These are phyloP conservation scores for Nothophytophthora sp. DNA, from an alignment of 352 stramenopile genomes.

Conservation along the genomic window DNA sequence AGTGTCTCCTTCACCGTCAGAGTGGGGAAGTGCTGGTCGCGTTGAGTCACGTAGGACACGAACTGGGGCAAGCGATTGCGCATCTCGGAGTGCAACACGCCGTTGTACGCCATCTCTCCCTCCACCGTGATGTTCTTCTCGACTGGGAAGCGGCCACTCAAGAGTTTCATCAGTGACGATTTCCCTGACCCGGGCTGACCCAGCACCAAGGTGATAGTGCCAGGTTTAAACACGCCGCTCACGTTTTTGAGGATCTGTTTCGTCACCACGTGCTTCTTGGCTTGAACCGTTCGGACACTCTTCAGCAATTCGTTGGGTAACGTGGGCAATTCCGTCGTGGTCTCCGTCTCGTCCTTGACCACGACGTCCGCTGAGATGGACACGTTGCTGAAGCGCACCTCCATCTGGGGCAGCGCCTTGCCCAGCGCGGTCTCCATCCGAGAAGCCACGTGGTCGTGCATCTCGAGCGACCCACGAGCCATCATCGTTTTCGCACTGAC, in stretches of 20 bases:
- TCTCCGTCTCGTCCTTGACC: too few species aligned
- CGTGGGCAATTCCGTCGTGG: too few species aligned
- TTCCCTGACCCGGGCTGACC: slow-evolving; percentile 32
- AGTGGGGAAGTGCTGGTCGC: neutral
- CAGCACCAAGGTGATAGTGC: slow-evolving; percentile 31
- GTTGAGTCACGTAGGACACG: neutral
- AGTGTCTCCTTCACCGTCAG: slow-evolving; percentile 21
- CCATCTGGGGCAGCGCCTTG: too few species aligned
- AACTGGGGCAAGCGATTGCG: slow-evolving; percentile 15
- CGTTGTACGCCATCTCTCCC: slow-evolving; percentile 33
- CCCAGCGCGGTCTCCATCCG: too few species aligned
- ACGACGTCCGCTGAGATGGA: too few species aligned
- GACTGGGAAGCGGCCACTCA: slow-evolving; percentile 30
- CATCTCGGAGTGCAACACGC: slow-evolving; percentile 3
- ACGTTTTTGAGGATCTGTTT: slow-evolving; percentile 37
- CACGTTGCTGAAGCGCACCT: too few species aligned
- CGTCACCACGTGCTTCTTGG: slow-evolving; percentile 19
- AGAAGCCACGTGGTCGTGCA: too few species aligned
- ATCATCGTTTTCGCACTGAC: too few species aligned
- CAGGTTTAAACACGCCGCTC: slow-evolving; percentile 25
- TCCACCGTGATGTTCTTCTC: slow-evolving; percentile 31
- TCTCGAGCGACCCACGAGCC: too few species aligned
- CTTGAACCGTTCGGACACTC: slow-evolving; percentile 2
- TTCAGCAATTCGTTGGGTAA: slow-evolving; percentile 29
- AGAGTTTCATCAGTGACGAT: slow-evolving; percentile 32